Base-by-base conservation (phyloP, 306 rosid species). In the Boehmeria nivea region DNA sequence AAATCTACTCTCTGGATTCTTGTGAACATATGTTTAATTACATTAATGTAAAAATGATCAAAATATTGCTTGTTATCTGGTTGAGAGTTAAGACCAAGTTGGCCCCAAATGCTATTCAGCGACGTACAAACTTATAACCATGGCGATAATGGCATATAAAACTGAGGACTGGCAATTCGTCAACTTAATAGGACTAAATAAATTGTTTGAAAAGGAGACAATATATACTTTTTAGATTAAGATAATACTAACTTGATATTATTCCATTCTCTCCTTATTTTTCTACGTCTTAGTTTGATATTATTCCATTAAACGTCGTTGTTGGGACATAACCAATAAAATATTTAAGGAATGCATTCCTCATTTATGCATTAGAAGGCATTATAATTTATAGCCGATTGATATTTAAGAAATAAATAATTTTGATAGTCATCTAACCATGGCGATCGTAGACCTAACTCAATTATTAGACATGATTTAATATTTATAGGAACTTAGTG, bases 131-230 rank as follows among this genome's bases (percentile, higher is more conserved):
- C 12, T 24, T 10, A 1, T 31, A 6, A 4, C 36, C 5, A 4
- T 31, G 9, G 9, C 10, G 10, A 40, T 12, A 3, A 8, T 40
- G 45, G 36, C 36, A 31, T 31, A 31, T 31, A 10, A 6, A 31
- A 31, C 9, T 31, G 36, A 31, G 10, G 51, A 59, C 28, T 6
- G 9, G 55, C n/a, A 38, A 46, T 36, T 9, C 20, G 28, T 54
- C 55, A 46, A 33, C 40, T 16, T 59, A 19, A 21, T 6, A 18
- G 36, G 47, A 31, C 37, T 40, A 40, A 40, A 37, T 59, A 54
- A 65, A 53, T 60, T 48, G 64, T 44, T 43, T 39, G 60, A 59
- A 54, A 20, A 31, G 2, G 72, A 39, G 62, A 38, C 33, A 52
- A 12, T 20, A 38, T 13, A 71, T 45, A 20, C 51, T 48, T 39